phyloP scores from a whole-genome alignment of 352 stramenopile genomes.

The Pythium dissotocum region DNA sequence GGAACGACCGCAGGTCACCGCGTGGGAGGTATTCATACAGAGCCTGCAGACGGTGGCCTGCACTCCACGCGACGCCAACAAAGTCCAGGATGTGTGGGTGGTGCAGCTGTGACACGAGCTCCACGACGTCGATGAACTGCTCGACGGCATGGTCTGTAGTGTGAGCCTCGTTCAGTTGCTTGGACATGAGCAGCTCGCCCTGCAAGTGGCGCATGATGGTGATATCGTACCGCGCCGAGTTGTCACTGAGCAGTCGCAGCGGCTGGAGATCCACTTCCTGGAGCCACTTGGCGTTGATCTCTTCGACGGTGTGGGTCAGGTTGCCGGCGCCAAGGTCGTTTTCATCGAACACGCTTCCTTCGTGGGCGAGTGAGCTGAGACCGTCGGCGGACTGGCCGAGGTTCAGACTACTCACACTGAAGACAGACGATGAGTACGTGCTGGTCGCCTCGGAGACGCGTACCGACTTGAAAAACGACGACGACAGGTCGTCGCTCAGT shows the following conservation, averaged over 20 bases:
- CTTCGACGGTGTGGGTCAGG: conserved; percentile 2
- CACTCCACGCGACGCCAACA: conserved; percentile 27
- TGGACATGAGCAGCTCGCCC: conserved; percentile 26
- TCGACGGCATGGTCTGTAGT: conserved; percentile 19
- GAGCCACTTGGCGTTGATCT: conserved; percentile 23
- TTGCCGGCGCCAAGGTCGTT: neutral
- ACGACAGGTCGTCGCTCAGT: conserved; percentile 14
- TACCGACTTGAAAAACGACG: conserved; percentile 17
- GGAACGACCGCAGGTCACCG: conserved; percentile 30
- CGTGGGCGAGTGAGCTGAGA: conserved; percentile 10
- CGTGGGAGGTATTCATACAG: conserved; percentile 32
- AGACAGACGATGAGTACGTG: conserved; percentile 27
- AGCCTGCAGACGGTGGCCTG: conserved; percentile 12
- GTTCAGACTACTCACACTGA: conserved; percentile 23
- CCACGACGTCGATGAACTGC: conserved; percentile 34
- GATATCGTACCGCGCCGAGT: conserved; percentile 12
- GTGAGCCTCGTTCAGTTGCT: conserved; percentile 15
- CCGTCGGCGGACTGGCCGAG: neutral
- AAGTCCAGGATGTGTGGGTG: conserved; percentile 32
- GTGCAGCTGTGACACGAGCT: conserved; percentile 27
- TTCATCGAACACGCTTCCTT: neutral
- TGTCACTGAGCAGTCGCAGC: conserved; percentile 20
- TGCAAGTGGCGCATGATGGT: conserved; percentile 21
- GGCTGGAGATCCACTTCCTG: conserved; percentile 18
- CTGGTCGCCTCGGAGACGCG: conserved; percentile 13